A percentile compares a stretch with the other conserved stretches of the same genome.
phyloP scores from a whole-genome alignment of 2,329 filamentous ascomycete species.

The Hymenoscyphus repandus region DNA sequence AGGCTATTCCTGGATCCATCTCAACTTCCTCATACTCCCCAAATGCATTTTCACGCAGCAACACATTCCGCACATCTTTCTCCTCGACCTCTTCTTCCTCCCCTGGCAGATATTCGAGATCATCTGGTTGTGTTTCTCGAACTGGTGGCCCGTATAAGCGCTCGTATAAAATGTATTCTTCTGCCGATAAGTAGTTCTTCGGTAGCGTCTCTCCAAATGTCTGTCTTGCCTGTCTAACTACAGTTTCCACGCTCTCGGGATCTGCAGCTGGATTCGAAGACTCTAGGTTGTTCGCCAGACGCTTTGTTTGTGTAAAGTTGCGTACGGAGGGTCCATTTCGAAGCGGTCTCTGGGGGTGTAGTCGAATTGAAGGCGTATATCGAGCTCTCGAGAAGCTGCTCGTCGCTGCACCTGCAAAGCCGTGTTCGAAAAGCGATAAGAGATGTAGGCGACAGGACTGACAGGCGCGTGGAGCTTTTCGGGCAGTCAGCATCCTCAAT shows the following conservation, averaged over 20 bases:
- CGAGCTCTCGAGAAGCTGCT: slow-evolving; percentile 10
- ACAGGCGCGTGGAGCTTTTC: slow-evolving; percentile 27
- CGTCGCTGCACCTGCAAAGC: slow-evolving; percentile 25
- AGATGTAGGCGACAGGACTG: slow-evolving; percentile 33
- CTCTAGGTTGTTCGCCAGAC: slow-evolving; percentile 2
- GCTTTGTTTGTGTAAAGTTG: slow-evolving; percentile 16
- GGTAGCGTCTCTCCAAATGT: slow-evolving; percentile 75
- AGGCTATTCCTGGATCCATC: slow-evolving; percentile 24
- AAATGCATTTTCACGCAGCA: slow-evolving; percentile 50
- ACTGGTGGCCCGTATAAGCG: slow-evolving; percentile 75
- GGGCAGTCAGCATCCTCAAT: slow-evolving; percentile 25
- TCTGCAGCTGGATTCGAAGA: not conserved
- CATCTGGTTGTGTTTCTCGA: slow-evolving; percentile 53
- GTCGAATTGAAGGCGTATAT: slow-evolving; percentile 11
- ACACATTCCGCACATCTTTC: slow-evolving; percentile 38
- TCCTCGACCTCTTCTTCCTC: slow-evolving; percentile 41
- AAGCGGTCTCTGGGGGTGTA: slow-evolving; percentile 7
- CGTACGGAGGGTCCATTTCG: slow-evolving; percentile 8
- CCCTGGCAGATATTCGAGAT: slow-evolving; percentile 40
- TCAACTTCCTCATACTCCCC: slow-evolving; percentile 60
- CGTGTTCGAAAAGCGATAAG: slow-evolving; percentile 30
- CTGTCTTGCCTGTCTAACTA: slow-evolving; percentile 67
- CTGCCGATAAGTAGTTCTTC: slow-evolving; percentile 59
- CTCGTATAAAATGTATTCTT: slow-evolving; percentile 72
- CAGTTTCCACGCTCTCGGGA: slow-evolving; percentile 39